A percentile compares a stretch with the other conserved stretches of the same genome.
Conservation (phyloP, 2,329 filamentous ascomycete genomes). For the Diaporthe sp. region DNA sequence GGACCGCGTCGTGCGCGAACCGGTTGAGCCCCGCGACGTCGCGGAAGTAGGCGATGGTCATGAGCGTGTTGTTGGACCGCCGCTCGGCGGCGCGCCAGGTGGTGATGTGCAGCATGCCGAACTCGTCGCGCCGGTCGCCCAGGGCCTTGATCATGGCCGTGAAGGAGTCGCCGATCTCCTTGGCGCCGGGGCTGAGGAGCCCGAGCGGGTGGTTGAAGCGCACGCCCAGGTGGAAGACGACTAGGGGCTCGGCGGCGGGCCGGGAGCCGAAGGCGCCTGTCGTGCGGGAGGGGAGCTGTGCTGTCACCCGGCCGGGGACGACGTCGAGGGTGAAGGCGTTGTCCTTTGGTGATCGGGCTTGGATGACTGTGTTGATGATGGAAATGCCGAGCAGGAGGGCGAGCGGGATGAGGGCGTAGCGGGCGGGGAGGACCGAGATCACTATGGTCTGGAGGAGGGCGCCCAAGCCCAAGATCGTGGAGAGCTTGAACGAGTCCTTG, state of each 20-base stretch:
- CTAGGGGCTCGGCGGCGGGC: constrained; percentile 50
- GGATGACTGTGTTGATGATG: constrained; percentile 29
- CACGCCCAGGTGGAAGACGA: constrained; percentile 61
- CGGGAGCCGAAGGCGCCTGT: constrained; percentile 23
- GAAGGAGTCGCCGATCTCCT: constrained; percentile 56
- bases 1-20: constrained; percentile 64
- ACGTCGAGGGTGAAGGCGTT: constrained; percentile 36
- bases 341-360: constrained; percentile 16
- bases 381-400: constrained; percentile 31
- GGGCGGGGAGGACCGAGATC: constrained; percentile 29
- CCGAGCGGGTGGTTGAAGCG: constrained; percentile 65
- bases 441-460: constrained; percentile 32
- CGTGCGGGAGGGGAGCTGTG: constrained; percentile 36
- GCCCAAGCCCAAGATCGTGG: constrained; percentile 38
- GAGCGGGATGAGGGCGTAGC: constrained; percentile 36
- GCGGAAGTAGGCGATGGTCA: constrained; percentile 65
- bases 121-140: constrained; percentile 54
- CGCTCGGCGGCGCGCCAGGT: constrained; percentile 47
- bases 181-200: constrained; percentile 58
- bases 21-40: constrained; percentile 61
- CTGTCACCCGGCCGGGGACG: constrained; percentile 34
- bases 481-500: constrained; percentile 39
- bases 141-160: constrained; percentile 53
- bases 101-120: constrained; percentile 57
- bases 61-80: constrained; percentile 54